Evolutionary conservation across 163 green algal species (phyloP).

Genomic region (Scenedesmus sp.): DNA sequence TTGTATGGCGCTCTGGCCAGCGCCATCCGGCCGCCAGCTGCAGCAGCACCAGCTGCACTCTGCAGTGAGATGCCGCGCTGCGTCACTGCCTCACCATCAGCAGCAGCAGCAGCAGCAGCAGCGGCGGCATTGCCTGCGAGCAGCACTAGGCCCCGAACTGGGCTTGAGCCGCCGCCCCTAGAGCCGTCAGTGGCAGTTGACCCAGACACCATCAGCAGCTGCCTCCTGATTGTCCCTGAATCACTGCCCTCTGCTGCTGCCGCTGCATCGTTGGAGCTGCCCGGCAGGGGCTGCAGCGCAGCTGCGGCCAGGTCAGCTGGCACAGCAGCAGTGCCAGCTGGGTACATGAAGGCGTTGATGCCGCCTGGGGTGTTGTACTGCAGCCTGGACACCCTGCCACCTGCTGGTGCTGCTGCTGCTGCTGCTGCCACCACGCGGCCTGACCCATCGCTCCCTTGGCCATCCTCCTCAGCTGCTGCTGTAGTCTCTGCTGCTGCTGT

Average conservation of each 20-base stretch:
- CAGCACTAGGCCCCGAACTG: neutral
- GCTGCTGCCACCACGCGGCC: neutral
- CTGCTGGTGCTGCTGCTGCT: neutral
- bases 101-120: slow-evolving; percentile 15
- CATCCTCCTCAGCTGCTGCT: neutral
- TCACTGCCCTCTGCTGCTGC: slow-evolving; percentile 5
- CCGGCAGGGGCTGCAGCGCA: neutral
- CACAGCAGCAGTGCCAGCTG: slow-evolving; percentile 10
- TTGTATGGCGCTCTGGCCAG: neutral
- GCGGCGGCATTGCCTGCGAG: neutral
- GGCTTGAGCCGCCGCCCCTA: neutral
- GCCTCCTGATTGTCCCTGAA: neutral
- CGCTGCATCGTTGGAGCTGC: neutral
- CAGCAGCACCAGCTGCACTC: slow-evolving; percentile 22
- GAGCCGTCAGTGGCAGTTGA: slow-evolving; percentile 3
- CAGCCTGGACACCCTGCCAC: neutral
- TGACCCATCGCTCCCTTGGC: neutral
- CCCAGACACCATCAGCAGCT: neutral
- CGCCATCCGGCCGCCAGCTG: neutral
- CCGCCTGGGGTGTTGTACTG: slow-evolving; percentile 38
- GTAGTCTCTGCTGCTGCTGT: slow-evolving; percentile 41
- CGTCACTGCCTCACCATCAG: neutral
- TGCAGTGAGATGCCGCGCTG: neutral
- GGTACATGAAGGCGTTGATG: slow-evolving; percentile 43
- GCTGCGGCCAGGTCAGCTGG: neutral